Evolutionary conservation across 2,329 filamentous ascomycete species (phyloP).

Genomic region (Epicoccum nigrum): DNA sequence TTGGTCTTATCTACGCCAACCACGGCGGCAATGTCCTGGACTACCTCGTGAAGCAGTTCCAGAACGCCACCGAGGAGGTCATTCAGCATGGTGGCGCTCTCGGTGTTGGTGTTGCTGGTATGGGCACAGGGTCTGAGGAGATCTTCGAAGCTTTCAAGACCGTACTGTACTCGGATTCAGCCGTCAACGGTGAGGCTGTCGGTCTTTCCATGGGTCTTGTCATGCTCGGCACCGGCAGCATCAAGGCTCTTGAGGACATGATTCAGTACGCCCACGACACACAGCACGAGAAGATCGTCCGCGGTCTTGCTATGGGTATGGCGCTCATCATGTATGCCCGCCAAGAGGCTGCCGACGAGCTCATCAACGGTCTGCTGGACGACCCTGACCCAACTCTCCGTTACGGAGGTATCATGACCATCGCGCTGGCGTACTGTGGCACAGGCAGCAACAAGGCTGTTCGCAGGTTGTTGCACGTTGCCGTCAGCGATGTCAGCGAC

Average conservation of each 20-base stretch:
- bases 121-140: constrained; percentile 90
- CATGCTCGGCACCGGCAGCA: constrained; percentile 97
- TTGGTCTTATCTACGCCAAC: constrained; percentile 96
- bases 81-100: constrained; percentile 96
- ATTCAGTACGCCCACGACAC: constrained; percentile 97
- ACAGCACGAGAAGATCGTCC: constrained; percentile 98
- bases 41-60: constrained; percentile 78
- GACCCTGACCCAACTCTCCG: constrained; percentile 92
- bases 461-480: constrained; percentile 90
- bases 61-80: constrained; percentile 81
- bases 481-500: constrained; percentile 97
- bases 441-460: constrained; percentile 99
- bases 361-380: constrained; percentile 90
- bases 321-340: constrained; percentile 97
- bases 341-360: constrained; percentile 91
- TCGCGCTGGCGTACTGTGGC: constrained; percentile 95
- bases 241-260: constrained; percentile 93
- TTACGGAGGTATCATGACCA: constrained; percentile 98
- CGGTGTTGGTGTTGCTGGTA: constrained; percentile 93
- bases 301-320: constrained; percentile 94
- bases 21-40: constrained; percentile 89
- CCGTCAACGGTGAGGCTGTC: constrained; percentile 95
- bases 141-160: constrained; percentile 91
- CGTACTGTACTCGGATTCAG: constrained; percentile 90
- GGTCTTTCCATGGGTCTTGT: constrained; percentile 96